Conservation (phyloP, 345 rosid genomes). For the Eucalyptus regnans region DNA sequence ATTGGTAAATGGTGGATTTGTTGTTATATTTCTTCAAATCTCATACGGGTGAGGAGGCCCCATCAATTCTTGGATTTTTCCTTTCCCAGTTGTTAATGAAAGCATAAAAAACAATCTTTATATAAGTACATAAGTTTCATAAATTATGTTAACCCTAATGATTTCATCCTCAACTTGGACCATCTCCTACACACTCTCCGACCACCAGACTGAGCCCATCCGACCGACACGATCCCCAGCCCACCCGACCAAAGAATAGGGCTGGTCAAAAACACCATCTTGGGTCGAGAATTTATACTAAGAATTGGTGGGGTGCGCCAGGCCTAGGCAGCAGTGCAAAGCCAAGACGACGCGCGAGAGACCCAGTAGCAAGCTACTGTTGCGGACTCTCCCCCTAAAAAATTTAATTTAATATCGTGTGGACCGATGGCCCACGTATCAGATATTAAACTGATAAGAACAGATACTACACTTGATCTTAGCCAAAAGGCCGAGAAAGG, state of each 20-base stretch:
- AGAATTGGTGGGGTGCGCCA: background rate
- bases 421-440: slow-evolving; percentile 25
- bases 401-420: slow-evolving; percentile 28
- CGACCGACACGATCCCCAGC: background rate
- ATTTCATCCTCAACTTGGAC: background rate
- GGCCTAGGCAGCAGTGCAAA: background rate
- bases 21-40: no score
- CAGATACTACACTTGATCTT: slow-evolving; percentile 60
- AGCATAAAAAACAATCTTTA: background rate
- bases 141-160: no score
- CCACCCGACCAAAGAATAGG: background rate
- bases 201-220: background rate
- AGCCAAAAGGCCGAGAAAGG: slow-evolving; percentile 69
- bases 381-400: background rate
- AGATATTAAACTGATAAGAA: slow-evolving; percentile 49
- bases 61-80: no score
- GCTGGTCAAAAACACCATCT: fast-evolving
- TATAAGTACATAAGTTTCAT: background rate
- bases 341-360: background rate
- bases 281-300: background rate
- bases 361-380: background rate
- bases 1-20: background rate
- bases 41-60: no score
- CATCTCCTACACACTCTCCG: background rate
- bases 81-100: background rate